Conservation (phyloP, 2,329 filamentous ascomycete species). For the Coleophoma crateriformis region DNA sequence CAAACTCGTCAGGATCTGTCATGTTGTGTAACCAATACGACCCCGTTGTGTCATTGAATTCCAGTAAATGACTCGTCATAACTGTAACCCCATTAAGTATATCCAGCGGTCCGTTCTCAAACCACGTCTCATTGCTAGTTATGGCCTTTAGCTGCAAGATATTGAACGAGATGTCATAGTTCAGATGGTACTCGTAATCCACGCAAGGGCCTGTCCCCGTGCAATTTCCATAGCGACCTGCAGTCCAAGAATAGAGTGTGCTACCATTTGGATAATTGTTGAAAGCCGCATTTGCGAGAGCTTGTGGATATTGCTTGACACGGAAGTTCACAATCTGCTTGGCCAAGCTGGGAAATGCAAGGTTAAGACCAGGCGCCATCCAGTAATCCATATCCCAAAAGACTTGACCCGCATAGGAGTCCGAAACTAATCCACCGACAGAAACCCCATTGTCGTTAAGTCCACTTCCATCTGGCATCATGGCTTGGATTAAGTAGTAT, state of each 20-base stretch:
- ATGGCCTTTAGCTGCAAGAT: conserved; percentile 25
- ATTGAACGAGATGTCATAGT: conserved; percentile 59
- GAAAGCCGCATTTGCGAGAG: conserved; percentile 54
- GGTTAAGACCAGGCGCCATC: conserved; percentile 52
- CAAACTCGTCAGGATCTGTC: conserved; percentile 54
- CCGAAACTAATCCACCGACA: conserved; percentile 62
- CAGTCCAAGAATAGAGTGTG: conserved; percentile 64
- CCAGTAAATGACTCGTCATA: conserved; percentile 54
- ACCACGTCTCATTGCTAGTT: conserved; percentile 27
- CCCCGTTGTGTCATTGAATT: conserved; percentile 50
- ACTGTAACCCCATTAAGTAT: conserved; percentile 60
- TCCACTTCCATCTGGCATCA: conserved; percentile 40
- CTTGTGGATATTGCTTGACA: conserved; percentile 51
- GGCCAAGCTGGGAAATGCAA: conserved; percentile 55
- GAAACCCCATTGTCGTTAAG: conserved; percentile 58
- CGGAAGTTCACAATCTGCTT: conserved; percentile 62
- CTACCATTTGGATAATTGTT: conserved; percentile 51
- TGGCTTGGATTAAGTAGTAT: conserved; percentile 49
- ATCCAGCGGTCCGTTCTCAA: conserved; percentile 44
- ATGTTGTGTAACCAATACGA: conserved; percentile 51
- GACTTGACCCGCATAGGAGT: conserved; percentile 57
- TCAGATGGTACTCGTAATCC: conserved; percentile 68
- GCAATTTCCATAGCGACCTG: conserved; percentile 62
- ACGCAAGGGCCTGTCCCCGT: conserved; percentile 59
- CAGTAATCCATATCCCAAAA: conserved; percentile 34